Percentiles rank a stretch among this genome's conserved stretches.
Conservation (phyloP, 441 rosid genomes). For the Jatropha podagrica region DNA sequence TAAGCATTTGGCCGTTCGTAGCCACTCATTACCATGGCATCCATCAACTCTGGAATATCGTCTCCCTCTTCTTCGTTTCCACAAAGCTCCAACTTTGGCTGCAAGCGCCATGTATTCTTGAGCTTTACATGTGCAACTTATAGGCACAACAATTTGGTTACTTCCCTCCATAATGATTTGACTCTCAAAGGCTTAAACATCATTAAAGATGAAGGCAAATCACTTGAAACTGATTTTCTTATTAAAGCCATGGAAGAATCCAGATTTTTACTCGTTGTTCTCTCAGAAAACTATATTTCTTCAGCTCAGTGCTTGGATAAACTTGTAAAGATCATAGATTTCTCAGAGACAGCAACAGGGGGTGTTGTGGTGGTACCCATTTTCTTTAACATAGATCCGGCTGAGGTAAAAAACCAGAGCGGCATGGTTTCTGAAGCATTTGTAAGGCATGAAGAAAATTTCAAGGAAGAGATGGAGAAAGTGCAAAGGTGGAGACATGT, state of each 20-base stretch:
- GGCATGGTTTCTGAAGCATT: slow-evolving; percentile 1
- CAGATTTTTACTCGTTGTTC: background rate
- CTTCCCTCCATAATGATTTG: background rate
- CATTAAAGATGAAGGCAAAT: too few species aligned
- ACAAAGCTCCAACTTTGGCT: background rate
- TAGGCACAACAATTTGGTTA: background rate
- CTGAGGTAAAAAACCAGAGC: background rate
- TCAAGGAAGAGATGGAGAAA: background rate
- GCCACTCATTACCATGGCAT: background rate
- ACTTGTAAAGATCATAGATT: background rate
- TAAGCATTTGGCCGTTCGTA: too few species aligned
- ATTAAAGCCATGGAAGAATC: background rate
- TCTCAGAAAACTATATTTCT: background rate
- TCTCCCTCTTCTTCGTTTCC: background rate
- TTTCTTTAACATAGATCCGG: background rate
- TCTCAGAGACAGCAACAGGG: background rate
- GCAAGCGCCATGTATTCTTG: background rate
- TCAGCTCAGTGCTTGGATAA: slow-evolving; percentile 3
- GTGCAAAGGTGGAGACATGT: background rate
- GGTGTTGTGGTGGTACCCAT: background rate
- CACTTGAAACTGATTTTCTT: too few species aligned
- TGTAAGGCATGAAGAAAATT: background rate
- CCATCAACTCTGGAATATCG: background rate
- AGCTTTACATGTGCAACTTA: background rate
- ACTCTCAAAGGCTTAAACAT: background rate